phyloP scores from a whole-genome alignment of 1,284 basidiomycete species.

The Inonotus hispidus region DNA sequence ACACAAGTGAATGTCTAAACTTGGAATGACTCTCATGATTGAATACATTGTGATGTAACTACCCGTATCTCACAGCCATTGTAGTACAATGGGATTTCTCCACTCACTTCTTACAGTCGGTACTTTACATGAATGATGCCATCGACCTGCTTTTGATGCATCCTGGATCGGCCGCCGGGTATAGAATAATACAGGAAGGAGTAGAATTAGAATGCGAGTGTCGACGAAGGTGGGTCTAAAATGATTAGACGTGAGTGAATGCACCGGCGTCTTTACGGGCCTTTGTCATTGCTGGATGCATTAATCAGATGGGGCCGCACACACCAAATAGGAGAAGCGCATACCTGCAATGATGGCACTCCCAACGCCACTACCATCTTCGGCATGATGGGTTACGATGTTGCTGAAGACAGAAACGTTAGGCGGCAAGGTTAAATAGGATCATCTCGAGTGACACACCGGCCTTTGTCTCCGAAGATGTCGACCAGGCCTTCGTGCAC shows the following conservation, averaged over 20 bases:
- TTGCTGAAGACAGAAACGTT: conserved; percentile 41
- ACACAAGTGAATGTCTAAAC: too few relatives aligned
- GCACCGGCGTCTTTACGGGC: conserved; percentile 36
- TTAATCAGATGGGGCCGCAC: neutral
- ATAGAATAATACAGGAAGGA: too few relatives aligned
- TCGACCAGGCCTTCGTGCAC: conserved; percentile 87
- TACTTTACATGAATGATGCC: too few relatives aligned
- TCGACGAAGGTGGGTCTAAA: too few relatives aligned
- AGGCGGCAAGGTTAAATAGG: neutral
- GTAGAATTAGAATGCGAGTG: too few relatives aligned
- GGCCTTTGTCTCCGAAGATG: conserved; percentile 91
- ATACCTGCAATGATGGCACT: conserved; percentile 90
- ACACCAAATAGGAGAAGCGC: conserved; percentile 26
- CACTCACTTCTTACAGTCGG: too few relatives aligned
- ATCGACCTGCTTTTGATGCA: too few relatives aligned
- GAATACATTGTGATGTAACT: too few relatives aligned
- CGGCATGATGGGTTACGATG: conserved; percentile 86
- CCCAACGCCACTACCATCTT: conserved; percentile 95
- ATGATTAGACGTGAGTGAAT: conserved; percentile 24
- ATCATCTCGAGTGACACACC: conserved; percentile 40
- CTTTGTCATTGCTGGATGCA: conserved; percentile 41
- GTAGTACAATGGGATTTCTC: too few relatives aligned
- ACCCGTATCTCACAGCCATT: too few relatives aligned
- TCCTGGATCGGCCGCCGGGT: too few relatives aligned
- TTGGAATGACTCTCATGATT: too few relatives aligned